Base-by-base conservation (phyloP, 2,329 filamentous ascomycete species). In the Monascus ruber region DNA sequence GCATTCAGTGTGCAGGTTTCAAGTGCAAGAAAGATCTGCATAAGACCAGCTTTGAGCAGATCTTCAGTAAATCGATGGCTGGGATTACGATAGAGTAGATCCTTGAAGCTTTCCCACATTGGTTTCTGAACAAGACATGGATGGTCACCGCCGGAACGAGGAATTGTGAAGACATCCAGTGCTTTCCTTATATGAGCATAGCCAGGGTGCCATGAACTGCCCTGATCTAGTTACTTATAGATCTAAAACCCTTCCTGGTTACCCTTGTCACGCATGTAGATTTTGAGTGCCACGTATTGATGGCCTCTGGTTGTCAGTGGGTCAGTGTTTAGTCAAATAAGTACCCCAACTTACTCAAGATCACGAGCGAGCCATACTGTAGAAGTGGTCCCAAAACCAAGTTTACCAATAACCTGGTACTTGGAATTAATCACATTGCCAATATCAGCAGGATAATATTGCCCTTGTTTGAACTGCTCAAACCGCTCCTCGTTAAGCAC, bases 1-100 rank as follows among this genome's bases (percentile, higher is more conserved):
- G 50, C 59, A 63, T 45, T 68, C 60, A 4, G 54, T 57, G 44
- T 70, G 66, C 32, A 70, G 46, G 28, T 59, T 24, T 70, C 63
- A 4, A 70, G 56, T 17, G 64, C 66, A 31, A 58, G 56, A 24
- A 70, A 61, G 5, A 63, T 26, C 29, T 59, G 57, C 39, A 50
- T 45, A 31, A 72, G 51, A 31, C 58, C 55, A 24, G 44, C 44
- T 43, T 59, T 63, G 8, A 70, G 47, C 10, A 70, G 49, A 24
- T 59, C 50, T 27, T 60, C 48, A 8, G 60, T 57, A 35, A 68
- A 63, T 17, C 64, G 52, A 46, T 56, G 50, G 2, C 28, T 47
- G 3, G 62, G 56, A 35, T 66, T 62, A 24, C 62, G 59, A 27
- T 50, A 53, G 1, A 64, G 54, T 8, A 69, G 41, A 36, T 65